Evolutionary conservation across 164 flowering plant genomes (phyloP), one percentile per base, ranked within the genome.

Genomic region (Saururus chinensis): DNA sequence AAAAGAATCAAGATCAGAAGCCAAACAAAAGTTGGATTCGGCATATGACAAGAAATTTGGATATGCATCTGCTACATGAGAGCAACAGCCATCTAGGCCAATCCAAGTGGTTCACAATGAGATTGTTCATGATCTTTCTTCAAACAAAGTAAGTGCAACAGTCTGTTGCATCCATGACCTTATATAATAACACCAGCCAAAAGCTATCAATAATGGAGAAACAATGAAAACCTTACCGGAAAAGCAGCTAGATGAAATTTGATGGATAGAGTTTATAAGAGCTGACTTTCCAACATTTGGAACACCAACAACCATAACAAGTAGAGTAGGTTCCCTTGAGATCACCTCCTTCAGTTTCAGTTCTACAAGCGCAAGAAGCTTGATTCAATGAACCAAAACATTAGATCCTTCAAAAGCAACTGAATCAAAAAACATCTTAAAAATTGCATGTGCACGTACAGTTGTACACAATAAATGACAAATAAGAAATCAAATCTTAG

Each of bases 201-300:
- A n/a, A 30, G 37, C 37, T 30, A 30, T 30, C 2, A 30, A 30
- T 30, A 30, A 2, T 30, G 37, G 49, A 45, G 14, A 45, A 45
- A 45, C 17, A 10, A 55, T 9, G 35, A 55, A 52, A 24, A 63
- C 19, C 8, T 71, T 76, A 93, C 97, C 96, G 73, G 95, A 91
- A 74, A 93, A 88, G 62, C 84, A 81, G 56, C 82, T 51, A 49
- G 80, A 69, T 26, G 98, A 90, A 66, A 90, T 86, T 71, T 73
- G 97, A 76, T 88, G 86, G 61, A 93, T 82, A 54, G 87, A 84
- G 63, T 93, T 90, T 48, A 93, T 90, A 65, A 90, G 75, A 62
- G 95, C 83, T 20, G 98, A 93, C 68, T 93, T 93, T 59, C 98
- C 98, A 61, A 93, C 95, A 78, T 93, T 93, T 17, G 98, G 98